Base-by-base conservation (phyloP, 148 eudicot genomes). In the Chenopodium quinoa region DNA sequence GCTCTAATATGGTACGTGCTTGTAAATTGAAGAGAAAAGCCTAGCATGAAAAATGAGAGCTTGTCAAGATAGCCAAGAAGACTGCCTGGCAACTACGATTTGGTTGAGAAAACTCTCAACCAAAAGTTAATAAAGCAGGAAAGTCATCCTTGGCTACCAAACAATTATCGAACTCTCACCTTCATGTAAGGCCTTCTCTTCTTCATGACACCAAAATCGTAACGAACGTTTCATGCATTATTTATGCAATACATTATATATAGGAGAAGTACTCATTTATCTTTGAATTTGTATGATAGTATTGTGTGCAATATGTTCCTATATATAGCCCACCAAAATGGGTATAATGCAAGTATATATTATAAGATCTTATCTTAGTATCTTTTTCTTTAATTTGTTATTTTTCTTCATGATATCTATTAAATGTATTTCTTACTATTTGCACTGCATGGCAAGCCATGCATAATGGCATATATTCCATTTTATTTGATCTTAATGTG, bases 21-120 rank as follows among this genome's bases (percentile, higher is more conserved):
- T 40, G 44, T 40, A 40, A 4, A 40, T 5, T 9, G 11, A 65
- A 65, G 77, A 75, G 66, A 48, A 40, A 71, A 60, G 81, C 66
- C 84, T 77, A 77, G 66, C 85, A 83, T 83, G 81, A 83, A 54
- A 71, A 73, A 78, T 1, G 77, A 83, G 81, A 83, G 81, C 9
- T 74, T 20, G 81, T 83, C 73, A 63, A 73, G 85, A 77, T 78
- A 83, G 85, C 78, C 85, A 78, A 83, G 85, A 75, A 81, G 75
- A 75, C 83, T 67, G 79, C 83, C 83, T 81, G 32, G 19, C 68
- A 66, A 4, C 19, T 25, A 9, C 25, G 7, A 12, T 66, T 66
- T 66, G 34, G 29, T 66, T 2, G 71, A 17, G 31, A 8, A 66
- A 13, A 27, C 31, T 48, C 62, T 74, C n/a, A 50, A 50, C n/a